Percentiles rank a stretch among this genome's conserved stretches.
These are phyloP conservation scores for Tylopilus intermedius DNA, from an alignment of 768 basidiomycete species.

Conservation along the genomic window DNA sequence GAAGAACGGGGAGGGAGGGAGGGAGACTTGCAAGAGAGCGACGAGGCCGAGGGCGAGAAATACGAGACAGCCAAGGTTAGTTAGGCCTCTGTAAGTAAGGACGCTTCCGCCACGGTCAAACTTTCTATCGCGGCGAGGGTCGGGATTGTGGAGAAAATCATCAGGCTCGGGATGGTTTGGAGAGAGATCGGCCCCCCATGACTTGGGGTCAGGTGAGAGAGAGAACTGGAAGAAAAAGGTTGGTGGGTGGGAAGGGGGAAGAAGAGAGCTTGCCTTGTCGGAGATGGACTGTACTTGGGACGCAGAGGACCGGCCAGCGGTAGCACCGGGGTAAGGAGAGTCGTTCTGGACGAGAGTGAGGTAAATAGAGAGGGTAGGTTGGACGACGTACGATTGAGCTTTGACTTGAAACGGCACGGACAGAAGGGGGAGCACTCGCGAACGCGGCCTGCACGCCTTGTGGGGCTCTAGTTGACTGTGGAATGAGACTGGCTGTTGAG, in stretches of 20 bases:
- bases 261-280: slow-evolving; percentile 44
- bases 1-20: background rate
- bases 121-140: slow-evolving; percentile 57
- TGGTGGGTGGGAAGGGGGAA: background rate
- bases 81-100: slow-evolving; percentile 64
- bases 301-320: slow-evolving; percentile 28
- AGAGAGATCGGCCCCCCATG: slow-evolving; percentile 67
- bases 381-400: slow-evolving; percentile 37
- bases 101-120: slow-evolving; percentile 52
- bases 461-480: slow-evolving; percentile 22
- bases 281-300: slow-evolving; percentile 44
- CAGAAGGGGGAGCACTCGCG: slow-evolving; percentile 33
- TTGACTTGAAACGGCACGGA: slow-evolving; percentile 37
- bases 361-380: no score
- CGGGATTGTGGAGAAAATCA: slow-evolving; percentile 71
- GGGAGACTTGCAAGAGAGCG: slow-evolving; percentile 51
- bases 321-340: slow-evolving; percentile 36
- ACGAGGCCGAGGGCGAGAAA: slow-evolving; percentile 50
- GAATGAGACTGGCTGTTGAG: slow-evolving; percentile 50
- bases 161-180: slow-evolving; percentile 55
- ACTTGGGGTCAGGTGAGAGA: slow-evolving; percentile 65
- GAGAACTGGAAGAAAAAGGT: slow-evolving; percentile 47
- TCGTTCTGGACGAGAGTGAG: slow-evolving; percentile 29
- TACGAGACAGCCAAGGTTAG: slow-evolving; percentile 67
- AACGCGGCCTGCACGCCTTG: slow-evolving; percentile 41